Evolutionary conservation across 179 eudicot genomes (phyloP).

Genomic region (Corrigiola litoralis): DNA sequence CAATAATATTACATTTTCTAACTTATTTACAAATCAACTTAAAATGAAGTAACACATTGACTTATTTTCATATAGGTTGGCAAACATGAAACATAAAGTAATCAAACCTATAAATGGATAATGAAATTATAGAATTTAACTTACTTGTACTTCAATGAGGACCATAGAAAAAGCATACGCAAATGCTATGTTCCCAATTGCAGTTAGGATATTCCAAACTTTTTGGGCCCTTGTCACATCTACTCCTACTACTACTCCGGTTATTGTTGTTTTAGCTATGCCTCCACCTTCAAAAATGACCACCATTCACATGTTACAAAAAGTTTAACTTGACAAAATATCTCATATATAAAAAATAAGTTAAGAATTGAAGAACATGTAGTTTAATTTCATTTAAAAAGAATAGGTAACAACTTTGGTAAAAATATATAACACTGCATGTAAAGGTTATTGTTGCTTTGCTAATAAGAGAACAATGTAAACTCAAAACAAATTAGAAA

Average conservation of each 20-base stretch:
- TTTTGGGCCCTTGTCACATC: conserved; percentile 31
- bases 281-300: conserved; percentile 25
- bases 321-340: background rate
- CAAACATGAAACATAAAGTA: background rate
- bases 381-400: background rate
- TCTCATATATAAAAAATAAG: too few species aligned
- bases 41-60: background rate
- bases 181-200: conserved; percentile 63
- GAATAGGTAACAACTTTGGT: too few species aligned
- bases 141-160: conserved; percentile 55
- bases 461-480: too few species aligned
- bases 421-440: too few species aligned
- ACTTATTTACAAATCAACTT: too few species aligned
- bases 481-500: too few species aligned
- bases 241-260: conserved; percentile 44
- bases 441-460: too few species aligned
- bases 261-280: conserved; percentile 28
- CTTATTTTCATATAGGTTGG: background rate
- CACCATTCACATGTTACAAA: background rate
- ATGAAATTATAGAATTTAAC: too few species aligned
- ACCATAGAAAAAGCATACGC: conserved; percentile 54
- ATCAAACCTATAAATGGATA: background rate
- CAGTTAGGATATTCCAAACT: conserved; percentile 43
- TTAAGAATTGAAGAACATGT: too few species aligned
- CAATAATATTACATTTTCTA: too few species aligned